phyloP scores from a whole-genome alignment of 2,329 filamentous ascomycete species.

The Ophiostoma tasmaniense region DNA sequence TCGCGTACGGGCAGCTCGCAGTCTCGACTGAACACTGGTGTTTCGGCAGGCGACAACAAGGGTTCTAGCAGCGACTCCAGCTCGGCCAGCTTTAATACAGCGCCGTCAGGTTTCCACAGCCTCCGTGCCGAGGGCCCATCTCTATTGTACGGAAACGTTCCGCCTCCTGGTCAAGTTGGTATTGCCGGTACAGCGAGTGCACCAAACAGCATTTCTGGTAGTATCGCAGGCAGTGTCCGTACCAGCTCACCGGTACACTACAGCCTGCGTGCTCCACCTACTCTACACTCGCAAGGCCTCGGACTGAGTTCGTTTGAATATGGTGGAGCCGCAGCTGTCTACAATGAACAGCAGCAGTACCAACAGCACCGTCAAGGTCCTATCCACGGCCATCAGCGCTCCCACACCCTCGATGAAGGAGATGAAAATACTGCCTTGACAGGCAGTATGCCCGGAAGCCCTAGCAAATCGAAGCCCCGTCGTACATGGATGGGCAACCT shows the following conservation, averaged over 20 bases:
- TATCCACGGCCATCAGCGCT: not conserved
- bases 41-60: constrained; percentile 14
- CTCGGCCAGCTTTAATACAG: constrained; percentile 23
- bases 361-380: not conserved
- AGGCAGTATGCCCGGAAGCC: constrained; percentile 43
- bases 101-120: constrained; percentile 42
- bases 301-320: not conserved
- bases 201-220: not conserved
- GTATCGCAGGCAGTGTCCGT: not conserved
- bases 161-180: not conserved
- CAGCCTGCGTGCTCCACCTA: not conserved
- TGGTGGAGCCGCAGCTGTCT: constrained; percentile 6
- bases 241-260: constrained; percentile 4
- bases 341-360: not conserved
- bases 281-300: not conserved
- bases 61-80: constrained; percentile 17
- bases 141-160: constrained; percentile 30
- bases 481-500: constrained; percentile 63
- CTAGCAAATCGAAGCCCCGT: constrained; percentile 48
- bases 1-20: constrained; percentile 23
- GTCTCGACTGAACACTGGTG: constrained; percentile 26
- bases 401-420: not conserved
- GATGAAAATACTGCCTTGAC: constrained; percentile 28
- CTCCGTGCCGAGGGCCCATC: constrained; percentile 46
- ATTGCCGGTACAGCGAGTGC: not conserved